Conservation (phyloP, 2,329 filamentous ascomycete genomes). For the Pyricularia grisea region DNA sequence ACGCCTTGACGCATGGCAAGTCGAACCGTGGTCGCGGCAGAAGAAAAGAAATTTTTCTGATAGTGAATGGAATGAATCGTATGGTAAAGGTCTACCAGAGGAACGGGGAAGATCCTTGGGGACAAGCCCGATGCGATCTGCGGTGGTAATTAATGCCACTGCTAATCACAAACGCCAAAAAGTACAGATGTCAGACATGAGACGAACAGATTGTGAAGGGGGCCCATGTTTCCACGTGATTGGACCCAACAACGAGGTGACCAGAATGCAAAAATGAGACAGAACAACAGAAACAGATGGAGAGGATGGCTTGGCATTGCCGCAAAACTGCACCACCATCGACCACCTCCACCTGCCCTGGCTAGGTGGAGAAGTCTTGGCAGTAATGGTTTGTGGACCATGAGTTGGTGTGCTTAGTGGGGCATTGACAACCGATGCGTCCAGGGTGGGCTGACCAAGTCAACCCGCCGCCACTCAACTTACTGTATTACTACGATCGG, state of each 20-base stretch:
- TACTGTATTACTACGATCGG: not conserved
- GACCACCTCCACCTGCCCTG: too few relatives aligned
- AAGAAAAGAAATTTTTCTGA: not conserved
- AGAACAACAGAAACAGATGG: not conserved
- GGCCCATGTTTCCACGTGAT: not conserved
- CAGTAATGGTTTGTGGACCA: not conserved
- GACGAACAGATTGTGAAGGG: not conserved
- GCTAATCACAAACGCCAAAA: not conserved
- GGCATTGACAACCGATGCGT: not conserved
- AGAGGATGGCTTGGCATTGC: not conserved
- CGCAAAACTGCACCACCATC: not conserved
- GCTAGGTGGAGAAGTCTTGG: too few relatives aligned
- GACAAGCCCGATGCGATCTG: not conserved
- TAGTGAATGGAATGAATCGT: not conserved
- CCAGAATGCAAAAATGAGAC: not conserved
- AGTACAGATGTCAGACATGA: not conserved
- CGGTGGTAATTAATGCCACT: not conserved
- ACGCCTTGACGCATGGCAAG: not conserved
- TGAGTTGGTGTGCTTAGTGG: not conserved
- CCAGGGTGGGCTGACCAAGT: not conserved
- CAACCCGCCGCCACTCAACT: not conserved
- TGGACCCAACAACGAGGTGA: not conserved
- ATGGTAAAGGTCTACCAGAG: not conserved
- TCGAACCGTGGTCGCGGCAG: not conserved
- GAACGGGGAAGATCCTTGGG: not conserved